Conservation (phyloP, 345 rosid species). For the Eucalyptus curtisii region DNA sequence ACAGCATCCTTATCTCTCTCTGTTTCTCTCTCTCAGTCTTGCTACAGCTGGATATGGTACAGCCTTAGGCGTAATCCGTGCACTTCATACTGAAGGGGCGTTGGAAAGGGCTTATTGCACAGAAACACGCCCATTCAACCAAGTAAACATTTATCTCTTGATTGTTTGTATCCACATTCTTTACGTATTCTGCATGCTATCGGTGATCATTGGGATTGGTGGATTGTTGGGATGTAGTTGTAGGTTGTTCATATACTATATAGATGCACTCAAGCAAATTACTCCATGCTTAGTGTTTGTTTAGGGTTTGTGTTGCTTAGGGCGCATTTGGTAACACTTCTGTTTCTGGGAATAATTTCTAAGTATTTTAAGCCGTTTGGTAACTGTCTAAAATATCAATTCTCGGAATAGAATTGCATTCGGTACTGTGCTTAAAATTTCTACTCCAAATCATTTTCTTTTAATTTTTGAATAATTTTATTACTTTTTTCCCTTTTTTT, state of each 20-base stretch:
- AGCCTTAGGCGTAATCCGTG: constrained; percentile 86
- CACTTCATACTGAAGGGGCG: constrained; percentile 56
- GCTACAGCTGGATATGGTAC: constrained; percentile 99
- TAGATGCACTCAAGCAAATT: background rate
- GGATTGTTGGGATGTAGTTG: background rate
- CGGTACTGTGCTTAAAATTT: no score
- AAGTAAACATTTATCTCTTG: constrained; percentile 27
- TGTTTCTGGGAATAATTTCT: rapidly evolving
- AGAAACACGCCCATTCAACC: constrained; percentile 97
- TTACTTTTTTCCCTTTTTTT: no score
- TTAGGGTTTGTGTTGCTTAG: background rate
- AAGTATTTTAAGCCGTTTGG: no score
- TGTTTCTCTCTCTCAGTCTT: constrained; percentile 33
- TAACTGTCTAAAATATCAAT: no score
- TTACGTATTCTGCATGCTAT: background rate
- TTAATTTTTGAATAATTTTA: no score
- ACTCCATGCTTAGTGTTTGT: background rate
- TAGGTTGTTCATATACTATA: background rate
- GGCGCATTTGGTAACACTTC: no score
- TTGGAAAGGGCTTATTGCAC: constrained; percentile 88
- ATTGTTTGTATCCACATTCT: background rate
- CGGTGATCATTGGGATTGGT: background rate
- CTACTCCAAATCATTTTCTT: no score
- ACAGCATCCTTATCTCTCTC: background rate
- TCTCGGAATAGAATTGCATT: no score